phyloP scores from a whole-genome alignment of 768 basidiomycete genomes.

The Hebeloma cylindrosporum region DNA sequence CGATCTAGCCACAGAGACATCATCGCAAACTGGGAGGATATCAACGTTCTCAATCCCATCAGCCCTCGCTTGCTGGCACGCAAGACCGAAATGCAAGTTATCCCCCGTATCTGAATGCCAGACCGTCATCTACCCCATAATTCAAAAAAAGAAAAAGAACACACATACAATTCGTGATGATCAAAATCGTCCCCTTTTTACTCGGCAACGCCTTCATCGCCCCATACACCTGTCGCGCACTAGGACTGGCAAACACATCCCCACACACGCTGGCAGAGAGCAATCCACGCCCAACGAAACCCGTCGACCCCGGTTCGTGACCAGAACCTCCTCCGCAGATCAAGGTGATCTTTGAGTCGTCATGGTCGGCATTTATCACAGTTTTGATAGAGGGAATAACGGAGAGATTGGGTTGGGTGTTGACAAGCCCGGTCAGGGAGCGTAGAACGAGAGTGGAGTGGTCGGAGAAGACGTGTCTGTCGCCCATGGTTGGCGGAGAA shows the following conservation, averaged over 20 bases:
- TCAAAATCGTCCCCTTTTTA: slow-evolving; percentile 2
- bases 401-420: slow-evolving; percentile 2
- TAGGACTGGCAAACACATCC: slow-evolving; percentile 4
- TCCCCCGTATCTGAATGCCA: slow-evolving; percentile 5
- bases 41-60: slow-evolving; percentile 3
- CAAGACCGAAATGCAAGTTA: slow-evolving; percentile 4
- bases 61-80: slow-evolving; percentile 5
- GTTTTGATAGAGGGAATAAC: slow-evolving; percentile 2
- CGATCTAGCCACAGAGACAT: slow-evolving; percentile 3
- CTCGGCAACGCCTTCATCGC: slow-evolving; percentile 1
- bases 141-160: background rate
- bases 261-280: slow-evolving; percentile 5
- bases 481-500: background rate
- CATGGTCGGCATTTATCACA: slow-evolving; percentile 3
- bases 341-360: slow-evolving; percentile 1
- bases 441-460: slow-evolving; percentile 1
- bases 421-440: background rate
- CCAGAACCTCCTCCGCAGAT: slow-evolving; percentile 3
- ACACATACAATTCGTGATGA: slow-evolving; percentile 6
- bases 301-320: slow-evolving; percentile 2
- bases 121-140: background rate
- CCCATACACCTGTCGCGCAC: slow-evolving; percentile 7
- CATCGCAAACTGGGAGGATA: slow-evolving; percentile 3
- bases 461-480: slow-evolving; percentile 5
- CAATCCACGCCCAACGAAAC: slow-evolving; percentile 3